phyloP scores from a whole-genome alignment of 2,329 filamentous ascomycete genomes.

The Epichloe gansuensis region DNA sequence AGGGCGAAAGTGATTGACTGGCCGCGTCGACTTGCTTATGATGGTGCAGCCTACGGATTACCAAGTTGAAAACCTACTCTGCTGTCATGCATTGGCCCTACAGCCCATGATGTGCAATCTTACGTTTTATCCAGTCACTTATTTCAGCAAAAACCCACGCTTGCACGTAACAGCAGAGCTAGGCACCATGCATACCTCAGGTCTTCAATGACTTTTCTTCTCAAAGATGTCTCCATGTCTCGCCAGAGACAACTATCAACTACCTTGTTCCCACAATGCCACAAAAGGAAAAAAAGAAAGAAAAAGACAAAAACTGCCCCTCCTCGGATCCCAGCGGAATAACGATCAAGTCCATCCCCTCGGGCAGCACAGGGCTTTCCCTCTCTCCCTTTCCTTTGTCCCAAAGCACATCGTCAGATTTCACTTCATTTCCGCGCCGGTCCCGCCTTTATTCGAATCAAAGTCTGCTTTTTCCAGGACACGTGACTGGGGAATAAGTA shows the following conservation, averaged over 20 bases:
- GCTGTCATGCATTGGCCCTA: no score
- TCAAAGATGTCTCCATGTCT: not conserved
- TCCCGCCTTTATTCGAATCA: not conserved
- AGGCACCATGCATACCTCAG: no score
- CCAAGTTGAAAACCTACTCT: no score
- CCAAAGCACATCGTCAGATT: not conserved
- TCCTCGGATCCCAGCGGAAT: slow-evolving; percentile 38
- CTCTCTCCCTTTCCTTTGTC: slow-evolving; percentile 48
- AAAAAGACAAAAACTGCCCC: no score
- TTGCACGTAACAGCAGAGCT: no score
- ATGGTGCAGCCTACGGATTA: no score
- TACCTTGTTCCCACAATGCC: not conserved
- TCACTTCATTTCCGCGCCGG: not conserved
- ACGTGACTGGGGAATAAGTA: not conserved
- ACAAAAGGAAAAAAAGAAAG: slow-evolving; percentile 16
- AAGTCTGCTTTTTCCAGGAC: not conserved
- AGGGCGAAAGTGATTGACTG: no score
- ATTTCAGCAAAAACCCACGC: no score
- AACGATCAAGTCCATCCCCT: slow-evolving; percentile 84
- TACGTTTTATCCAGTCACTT: no score
- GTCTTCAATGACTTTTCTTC: slow-evolving; percentile 6
- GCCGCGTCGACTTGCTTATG: no score
- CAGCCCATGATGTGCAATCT: no score
- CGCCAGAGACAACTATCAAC: not conserved
- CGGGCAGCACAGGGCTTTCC: slow-evolving; percentile 94